Evolutionary conservation across 169 alveolate genomes (phyloP).

Genomic region (Plasmodium blacklocki): DNA sequence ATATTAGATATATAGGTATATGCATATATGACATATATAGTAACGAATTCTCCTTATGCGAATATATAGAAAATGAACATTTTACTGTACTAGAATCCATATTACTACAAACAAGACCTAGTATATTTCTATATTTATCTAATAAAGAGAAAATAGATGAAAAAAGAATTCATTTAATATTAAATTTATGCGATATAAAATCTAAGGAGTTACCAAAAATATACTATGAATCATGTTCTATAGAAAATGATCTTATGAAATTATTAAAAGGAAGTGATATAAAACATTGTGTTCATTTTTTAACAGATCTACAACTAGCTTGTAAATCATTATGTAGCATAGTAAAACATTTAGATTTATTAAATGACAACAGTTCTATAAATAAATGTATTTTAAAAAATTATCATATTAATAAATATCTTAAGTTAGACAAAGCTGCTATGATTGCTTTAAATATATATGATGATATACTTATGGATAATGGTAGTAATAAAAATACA

Average conservation of each 20-base stretch:
- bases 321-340: constrained; percentile 76
- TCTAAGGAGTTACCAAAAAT: constrained; percentile 19
- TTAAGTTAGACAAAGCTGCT: constrained; percentile 86
- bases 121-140: constrained; percentile 16
- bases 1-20: constrained; percentile 52
- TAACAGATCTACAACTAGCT: constrained; percentile 67
- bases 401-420: constrained; percentile 79
- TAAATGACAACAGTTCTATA: constrained; percentile 76
- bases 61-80: constrained; percentile 75
- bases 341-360: constrained; percentile 76
- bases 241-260: constrained; percentile 78
- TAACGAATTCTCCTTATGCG: constrained; percentile 67
- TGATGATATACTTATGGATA: constrained; percentile 24
- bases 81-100: constrained; percentile 66
- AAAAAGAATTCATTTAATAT: constrained; percentile 46
- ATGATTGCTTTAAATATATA: constrained; percentile 79
- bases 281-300: constrained; percentile 76
- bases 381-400: constrained; percentile 76
- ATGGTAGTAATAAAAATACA: background rate
- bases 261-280: constrained; percentile 74
- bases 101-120: constrained; percentile 52
- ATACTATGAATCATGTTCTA: constrained; percentile 40
- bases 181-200: constrained; percentile 63
- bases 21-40: constrained; percentile 39
- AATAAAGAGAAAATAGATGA: constrained; percentile 49